phyloP scores from a whole-genome alignment of 2,329 filamentous ascomycete genomes.

The Fusarium citri region DNA sequence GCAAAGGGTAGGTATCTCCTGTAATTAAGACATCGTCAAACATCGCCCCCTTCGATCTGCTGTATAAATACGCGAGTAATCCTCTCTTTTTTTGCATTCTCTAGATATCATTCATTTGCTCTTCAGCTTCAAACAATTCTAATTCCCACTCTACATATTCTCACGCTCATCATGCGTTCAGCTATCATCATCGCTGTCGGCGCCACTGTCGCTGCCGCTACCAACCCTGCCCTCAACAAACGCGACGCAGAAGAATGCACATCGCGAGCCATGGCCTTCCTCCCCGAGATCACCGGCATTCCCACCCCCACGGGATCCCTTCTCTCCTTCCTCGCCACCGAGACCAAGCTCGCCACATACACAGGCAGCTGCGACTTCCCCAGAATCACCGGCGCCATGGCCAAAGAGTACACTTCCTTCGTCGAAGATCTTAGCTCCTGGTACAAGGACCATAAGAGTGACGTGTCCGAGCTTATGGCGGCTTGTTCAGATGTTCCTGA shows the following conservation, averaged over 20 bases:
- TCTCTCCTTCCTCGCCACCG: constrained; percentile 30
- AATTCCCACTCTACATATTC: not conserved
- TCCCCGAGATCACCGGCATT: constrained; percentile 36
- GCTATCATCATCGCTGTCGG: constrained; percentile 26
- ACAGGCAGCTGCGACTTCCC: constrained; percentile 45
- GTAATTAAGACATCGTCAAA: not conserved
- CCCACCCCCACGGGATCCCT: constrained; percentile 39
- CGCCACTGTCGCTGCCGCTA: constrained; percentile 19
- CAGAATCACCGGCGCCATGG: constrained; percentile 44
- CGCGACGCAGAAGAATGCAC: constrained; percentile 37
- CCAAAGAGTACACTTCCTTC: constrained; percentile 45
- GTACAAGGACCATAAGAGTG: constrained; percentile 33
- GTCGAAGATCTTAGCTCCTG: constrained; percentile 39
- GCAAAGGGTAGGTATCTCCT: not conserved
- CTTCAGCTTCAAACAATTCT: not conserved
- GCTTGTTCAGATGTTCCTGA: constrained; percentile 49
- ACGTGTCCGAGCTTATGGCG: constrained; percentile 34
- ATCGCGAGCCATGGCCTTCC: constrained; percentile 32
- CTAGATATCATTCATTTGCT: not conserved
- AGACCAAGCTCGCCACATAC: constrained; percentile 35
- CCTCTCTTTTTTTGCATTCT: not conserved
- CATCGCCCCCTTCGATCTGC: not conserved
- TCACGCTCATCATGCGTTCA: constrained; percentile 17
- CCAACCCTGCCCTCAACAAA: constrained; percentile 25
- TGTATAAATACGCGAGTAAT: not conserved